Percentiles rank a stretch among this genome's conserved stretches.
Evolutionary conservation across 768 basidiomycete species (phyloP).

Genomic region (Sistotremastrum niveocremeum): DNA sequence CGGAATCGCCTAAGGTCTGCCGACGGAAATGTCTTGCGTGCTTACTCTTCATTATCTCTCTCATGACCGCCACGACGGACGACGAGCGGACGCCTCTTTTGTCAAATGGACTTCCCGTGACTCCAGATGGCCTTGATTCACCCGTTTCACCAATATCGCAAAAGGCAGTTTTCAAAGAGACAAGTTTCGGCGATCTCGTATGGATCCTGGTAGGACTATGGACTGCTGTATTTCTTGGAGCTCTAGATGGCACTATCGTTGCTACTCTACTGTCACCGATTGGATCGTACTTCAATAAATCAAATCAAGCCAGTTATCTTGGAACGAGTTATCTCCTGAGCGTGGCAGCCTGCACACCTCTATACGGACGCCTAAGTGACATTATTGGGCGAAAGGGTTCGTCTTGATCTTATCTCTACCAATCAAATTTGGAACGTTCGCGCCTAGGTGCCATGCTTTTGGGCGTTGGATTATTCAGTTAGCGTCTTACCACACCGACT

Average conservation of each 20-base stretch:
- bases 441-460: conserved; percentile 80
- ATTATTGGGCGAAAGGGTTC: conserved; percentile 5
- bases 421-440: too few species aligned
- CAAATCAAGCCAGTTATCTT: conserved; percentile 72
- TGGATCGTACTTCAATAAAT: conserved; percentile 72
- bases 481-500: conserved; percentile 5
- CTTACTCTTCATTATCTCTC: not conserved
- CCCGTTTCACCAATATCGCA: too few species aligned
- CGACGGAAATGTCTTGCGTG: too few species aligned
- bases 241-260: conserved; percentile 81
- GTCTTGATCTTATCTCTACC: too few species aligned
- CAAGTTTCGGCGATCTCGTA: conserved; percentile 26
- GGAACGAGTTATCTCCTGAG: conserved; percentile 81
- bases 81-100: not conserved
- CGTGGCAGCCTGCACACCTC: conserved; percentile 81
- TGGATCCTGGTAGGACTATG: conserved; percentile 72
- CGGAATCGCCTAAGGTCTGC: too few species aligned
- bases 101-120: too few species aligned
- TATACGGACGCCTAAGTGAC: conserved; percentile 40
- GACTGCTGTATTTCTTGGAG: conserved; percentile 74
- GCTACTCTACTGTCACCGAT: conserved; percentile 78
- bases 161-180: too few species aligned
- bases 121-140: too few species aligned
- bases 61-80: not conserved
- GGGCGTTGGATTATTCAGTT: conserved; percentile 74